Evolutionary conservation across 192 early-diverging fungal genomes (phyloP).

Genomic region (Entrophospora sp.): DNA sequence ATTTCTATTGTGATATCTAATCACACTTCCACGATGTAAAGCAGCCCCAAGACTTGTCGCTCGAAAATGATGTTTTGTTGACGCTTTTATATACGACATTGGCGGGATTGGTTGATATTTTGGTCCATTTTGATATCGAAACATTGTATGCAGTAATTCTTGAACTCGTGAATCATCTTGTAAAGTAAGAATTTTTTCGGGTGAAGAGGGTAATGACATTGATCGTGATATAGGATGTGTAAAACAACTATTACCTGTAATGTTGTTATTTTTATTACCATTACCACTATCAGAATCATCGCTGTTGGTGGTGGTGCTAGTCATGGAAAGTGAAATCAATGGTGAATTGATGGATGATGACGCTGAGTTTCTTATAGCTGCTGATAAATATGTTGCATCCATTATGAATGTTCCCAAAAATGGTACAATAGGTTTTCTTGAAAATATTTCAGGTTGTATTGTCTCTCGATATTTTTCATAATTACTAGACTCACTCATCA

Average conservation of each 20-base stretch:
- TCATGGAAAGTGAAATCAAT: too few species aligned
- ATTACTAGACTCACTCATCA: constrained; percentile 64
- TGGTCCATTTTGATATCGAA: constrained; percentile 47
- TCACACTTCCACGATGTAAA: constrained; percentile 35
- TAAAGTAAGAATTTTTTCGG: constrained; percentile 18
- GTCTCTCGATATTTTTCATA: constrained; percentile 62
- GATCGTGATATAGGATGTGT: constrained; percentile 9
- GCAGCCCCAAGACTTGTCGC: constrained; percentile 39
- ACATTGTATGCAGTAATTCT: constrained; percentile 47
- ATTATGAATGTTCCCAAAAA: constrained; percentile 70
- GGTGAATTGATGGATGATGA: constrained; percentile 27
- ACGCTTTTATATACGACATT: constrained; percentile 35
- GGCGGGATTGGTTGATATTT: constrained; percentile 45
- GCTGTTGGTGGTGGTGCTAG: too few species aligned
- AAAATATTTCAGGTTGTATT: constrained; percentile 32
- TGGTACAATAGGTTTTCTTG: constrained; percentile 52
- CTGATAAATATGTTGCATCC: constrained; percentile 67
- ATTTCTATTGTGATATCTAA: constrained; percentile 27
- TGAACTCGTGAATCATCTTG: constrained; percentile 48
- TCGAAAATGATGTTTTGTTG: constrained; percentile 45
- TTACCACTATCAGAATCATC: too few species aligned
- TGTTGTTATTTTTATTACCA: too few species aligned
- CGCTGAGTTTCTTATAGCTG: constrained; percentile 41
- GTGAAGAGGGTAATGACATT: constrained; percentile 12
- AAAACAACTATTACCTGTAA: constrained; percentile 17